A percentile compares a stretch with the other conserved stretches of the same genome.
phyloP scores from a whole-genome alignment of 306 rosid species.

The Begonia peltatifolia region DNA sequence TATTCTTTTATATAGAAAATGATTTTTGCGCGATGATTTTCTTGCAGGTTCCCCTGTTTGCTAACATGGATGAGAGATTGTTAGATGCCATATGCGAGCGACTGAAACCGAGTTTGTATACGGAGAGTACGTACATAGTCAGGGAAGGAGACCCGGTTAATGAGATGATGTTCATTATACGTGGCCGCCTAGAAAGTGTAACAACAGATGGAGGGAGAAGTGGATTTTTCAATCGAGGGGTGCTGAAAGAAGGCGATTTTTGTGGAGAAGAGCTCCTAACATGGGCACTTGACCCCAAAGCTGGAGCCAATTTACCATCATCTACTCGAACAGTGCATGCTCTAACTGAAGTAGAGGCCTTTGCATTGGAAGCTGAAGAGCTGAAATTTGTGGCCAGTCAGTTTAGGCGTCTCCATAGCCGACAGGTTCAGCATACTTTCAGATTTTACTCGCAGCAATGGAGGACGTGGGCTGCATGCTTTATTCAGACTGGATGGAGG shows the following conservation, averaged over 20 bases:
- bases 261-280: slow-evolving; percentile 91
- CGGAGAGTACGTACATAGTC: slow-evolving; percentile 51
- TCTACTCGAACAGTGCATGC: slow-evolving; percentile 83
- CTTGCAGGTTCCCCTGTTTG: slow-evolving; percentile 73
- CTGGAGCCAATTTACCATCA: slow-evolving; percentile 65
- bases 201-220: slow-evolving; percentile 93
- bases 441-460: slow-evolving; percentile 92
- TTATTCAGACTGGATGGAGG: slow-evolving; percentile 80
- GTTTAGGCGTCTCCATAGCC: slow-evolving; percentile 71
- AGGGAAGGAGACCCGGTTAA: slow-evolving; percentile 84
- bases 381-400: slow-evolving; percentile 78
- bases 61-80: slow-evolving; percentile 81
- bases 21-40: not conserved
- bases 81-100: slow-evolving; percentile 92
- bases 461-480: slow-evolving; percentile 90
- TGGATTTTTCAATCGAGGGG: slow-evolving; percentile 84
- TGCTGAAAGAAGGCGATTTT: slow-evolving; percentile 65
- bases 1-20: not conserved
- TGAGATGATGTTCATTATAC: slow-evolving; percentile 86
- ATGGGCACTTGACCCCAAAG: slow-evolving; percentile 85
- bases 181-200: slow-evolving; percentile 77
- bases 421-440: slow-evolving; percentile 83
- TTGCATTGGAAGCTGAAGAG: slow-evolving; percentile 85
- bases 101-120: slow-evolving; percentile 68
- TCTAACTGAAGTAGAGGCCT: slow-evolving; percentile 78